Conservation (phyloP, 2,329 filamentous ascomycete species). For the Gliomastix tumulicola region DNA sequence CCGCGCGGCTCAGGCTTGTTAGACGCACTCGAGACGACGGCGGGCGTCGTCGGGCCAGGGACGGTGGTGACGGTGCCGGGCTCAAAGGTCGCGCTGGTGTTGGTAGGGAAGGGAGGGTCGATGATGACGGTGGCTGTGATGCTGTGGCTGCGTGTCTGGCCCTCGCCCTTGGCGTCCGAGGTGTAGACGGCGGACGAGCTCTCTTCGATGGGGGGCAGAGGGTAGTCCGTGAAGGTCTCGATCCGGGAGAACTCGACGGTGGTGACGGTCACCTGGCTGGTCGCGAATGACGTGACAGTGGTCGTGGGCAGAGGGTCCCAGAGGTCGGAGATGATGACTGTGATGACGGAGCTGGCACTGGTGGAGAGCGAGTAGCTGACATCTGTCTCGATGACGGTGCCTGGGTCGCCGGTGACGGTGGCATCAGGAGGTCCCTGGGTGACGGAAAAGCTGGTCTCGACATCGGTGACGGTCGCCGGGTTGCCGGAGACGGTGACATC, state of each 20-base stretch:
- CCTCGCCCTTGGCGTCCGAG: conserved; percentile 1
- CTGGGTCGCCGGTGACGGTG: conserved; percentile 20
- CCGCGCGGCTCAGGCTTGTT: conserved; percentile 22
- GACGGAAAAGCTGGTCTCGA: conserved; percentile 16
- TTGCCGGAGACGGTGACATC: conserved; percentile 18
- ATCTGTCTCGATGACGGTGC: conserved; percentile 19
- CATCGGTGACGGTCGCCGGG: conserved; percentile 19
- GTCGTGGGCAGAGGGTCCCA: conserved; percentile 13
- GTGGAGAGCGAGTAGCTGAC: conserved; percentile 13
- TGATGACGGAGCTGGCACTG: conserved; percentile 10
- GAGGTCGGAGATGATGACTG: conserved; percentile 21
- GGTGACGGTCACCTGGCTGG: conserved; percentile 16
- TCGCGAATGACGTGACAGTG: conserved; percentile 16
- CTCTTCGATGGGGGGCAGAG: no score
- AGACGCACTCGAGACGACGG: conserved; percentile 19
- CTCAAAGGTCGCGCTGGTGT: conserved; percentile 14
- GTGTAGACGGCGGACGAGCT: background rate
- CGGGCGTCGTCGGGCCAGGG: conserved; percentile 13
- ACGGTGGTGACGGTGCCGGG: conserved; percentile 14
- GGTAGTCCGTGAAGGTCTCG: no score
- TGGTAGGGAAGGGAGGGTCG: conserved; percentile 16
- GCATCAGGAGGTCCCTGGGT: conserved; percentile 22
- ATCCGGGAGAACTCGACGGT: conserved; percentile 6
- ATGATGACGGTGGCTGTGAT: conserved; percentile 20
- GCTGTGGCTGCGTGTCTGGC: conserved; percentile 3